These are phyloP conservation scores for Aristolochia contorta DNA, from an alignment of 164 flowering plant genomes.

Conservation along the genomic window DNA sequence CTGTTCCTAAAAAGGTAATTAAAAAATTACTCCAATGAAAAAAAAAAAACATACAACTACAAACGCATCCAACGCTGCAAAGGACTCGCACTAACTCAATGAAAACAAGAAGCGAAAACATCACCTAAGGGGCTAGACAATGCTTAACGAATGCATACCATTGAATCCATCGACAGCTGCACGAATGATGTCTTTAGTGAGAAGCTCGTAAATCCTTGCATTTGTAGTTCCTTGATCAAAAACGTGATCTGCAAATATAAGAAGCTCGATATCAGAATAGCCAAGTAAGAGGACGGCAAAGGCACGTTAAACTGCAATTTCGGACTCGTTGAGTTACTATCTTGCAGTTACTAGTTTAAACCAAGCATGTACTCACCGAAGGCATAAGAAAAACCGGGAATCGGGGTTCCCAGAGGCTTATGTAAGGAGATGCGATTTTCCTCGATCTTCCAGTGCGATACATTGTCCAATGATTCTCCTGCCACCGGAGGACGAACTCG, in stretches of 20 bases:
- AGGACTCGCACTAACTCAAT: not conserved
- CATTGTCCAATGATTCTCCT: not conserved
- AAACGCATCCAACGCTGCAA: too few species aligned
- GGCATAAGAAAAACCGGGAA: slow-evolving; percentile 55
- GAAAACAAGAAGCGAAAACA: not conserved
- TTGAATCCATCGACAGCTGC: slow-evolving; percentile 90
- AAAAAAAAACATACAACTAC: not conserved
- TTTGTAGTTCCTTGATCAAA: slow-evolving; percentile 59
- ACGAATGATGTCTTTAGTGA: slow-evolving; percentile 62
- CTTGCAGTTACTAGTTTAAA: too few species aligned
- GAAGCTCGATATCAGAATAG: not conserved
- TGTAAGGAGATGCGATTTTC: slow-evolving; percentile 69
- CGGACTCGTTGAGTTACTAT: too few species aligned
- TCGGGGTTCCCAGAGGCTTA: slow-evolving; percentile 17
- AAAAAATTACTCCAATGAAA: not conserved
- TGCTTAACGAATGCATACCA: slow-evolving; percentile 23
- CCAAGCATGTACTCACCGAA: slow-evolving; percentile 40
- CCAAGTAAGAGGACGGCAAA: not conserved
- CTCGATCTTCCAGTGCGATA: slow-evolving; percentile 63
- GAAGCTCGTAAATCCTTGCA: slow-evolving; percentile 52
- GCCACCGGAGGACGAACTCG: slow-evolving; percentile 11
- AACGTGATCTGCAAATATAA: slow-evolving; percentile 37
- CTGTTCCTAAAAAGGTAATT: too few species aligned
- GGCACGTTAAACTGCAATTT: not conserved
- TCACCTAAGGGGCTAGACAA: not conserved